Conservation (phyloP, 192 early-diverging fungal genomes). For the Coemansia sp. region DNA sequence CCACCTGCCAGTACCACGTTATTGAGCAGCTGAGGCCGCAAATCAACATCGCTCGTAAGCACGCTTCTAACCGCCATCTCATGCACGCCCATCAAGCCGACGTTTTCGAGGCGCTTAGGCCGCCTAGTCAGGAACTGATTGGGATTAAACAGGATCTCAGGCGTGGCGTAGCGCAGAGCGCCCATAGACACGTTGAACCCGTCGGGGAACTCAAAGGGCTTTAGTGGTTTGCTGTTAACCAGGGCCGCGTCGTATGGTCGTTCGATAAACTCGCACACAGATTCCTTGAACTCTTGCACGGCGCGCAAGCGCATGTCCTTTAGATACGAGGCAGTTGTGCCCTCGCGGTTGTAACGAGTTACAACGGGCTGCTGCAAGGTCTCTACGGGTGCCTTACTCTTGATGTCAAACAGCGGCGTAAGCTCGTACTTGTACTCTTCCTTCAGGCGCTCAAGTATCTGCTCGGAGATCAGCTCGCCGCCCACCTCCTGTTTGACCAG, state of each 20-base stretch:
- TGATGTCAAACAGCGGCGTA: constrained; percentile 83
- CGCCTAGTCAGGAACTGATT: constrained; percentile 56
- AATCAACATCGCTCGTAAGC: constrained; percentile 78
- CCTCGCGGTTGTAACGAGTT: constrained; percentile 16
- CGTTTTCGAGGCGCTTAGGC: constrained; percentile 16
- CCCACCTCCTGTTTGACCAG: constrained; percentile 63
- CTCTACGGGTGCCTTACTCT: constrained; percentile 72
- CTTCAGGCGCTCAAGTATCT: constrained; percentile 67
- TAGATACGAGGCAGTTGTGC: constrained; percentile 60
- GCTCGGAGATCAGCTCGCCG: constrained; percentile 80
- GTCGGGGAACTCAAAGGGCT: constrained; percentile 93
- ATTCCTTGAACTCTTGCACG: constrained; percentile 93
- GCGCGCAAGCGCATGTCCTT: constrained; percentile 72
- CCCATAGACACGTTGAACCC: constrained; percentile 89
- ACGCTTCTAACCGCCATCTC: constrained; percentile 76
- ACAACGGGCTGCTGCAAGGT: constrained; percentile 64
- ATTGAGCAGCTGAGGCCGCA: constrained; percentile 76
- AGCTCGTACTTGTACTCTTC: constrained; percentile 62
- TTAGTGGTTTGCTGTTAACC: constrained; percentile 65
- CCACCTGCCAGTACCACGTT: constrained; percentile 92
- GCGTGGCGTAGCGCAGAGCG: constrained; percentile 72
- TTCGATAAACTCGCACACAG: constrained; percentile 76
- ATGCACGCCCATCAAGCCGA: constrained; percentile 59
- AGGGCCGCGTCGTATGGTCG: constrained; percentile 22
- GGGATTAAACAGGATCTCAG: constrained; percentile 89